A percentile compares a stretch with the other conserved stretches of the same genome.
Evolutionary conservation across 2,329 filamentous ascomycete species (phyloP).

Genomic region (Trichoderma pleuroti): DNA sequence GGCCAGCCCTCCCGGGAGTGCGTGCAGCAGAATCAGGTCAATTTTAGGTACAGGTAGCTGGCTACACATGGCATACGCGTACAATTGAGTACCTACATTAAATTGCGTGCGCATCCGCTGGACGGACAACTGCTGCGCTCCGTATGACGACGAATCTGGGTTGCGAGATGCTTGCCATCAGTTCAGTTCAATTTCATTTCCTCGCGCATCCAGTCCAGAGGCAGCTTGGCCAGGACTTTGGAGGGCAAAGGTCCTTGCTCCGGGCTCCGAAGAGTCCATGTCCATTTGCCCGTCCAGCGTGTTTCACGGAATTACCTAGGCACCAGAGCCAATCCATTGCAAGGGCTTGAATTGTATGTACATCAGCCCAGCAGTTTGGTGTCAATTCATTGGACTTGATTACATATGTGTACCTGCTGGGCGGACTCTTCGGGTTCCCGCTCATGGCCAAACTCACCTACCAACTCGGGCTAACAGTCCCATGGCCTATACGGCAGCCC

Average conservation of each 20-base stretch:
- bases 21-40: constrained; percentile 9
- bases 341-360: neutral
- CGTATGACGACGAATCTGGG: neutral
- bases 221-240: neutral
- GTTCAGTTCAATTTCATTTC: neutral
- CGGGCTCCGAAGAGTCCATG: neutral
- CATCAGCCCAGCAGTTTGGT: neutral
- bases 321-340: neutral
- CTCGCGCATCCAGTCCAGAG: neutral
- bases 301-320: neutral
- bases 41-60: neutral
- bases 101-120: neutral
- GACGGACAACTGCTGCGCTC: neutral
- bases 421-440: neutral
- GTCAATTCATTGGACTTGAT: neutral
- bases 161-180: neutral
- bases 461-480: constrained; percentile 9
- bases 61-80: neutral
- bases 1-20: neutral
- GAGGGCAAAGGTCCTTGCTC: neutral
- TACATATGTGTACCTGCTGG: too few relatives aligned
- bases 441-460: neutral
- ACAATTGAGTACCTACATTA: neutral
- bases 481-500: neutral
- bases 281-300: neutral